Conservation (phyloP, 23 red algal genomes). For the Gracilaria domingensis region DNA sequence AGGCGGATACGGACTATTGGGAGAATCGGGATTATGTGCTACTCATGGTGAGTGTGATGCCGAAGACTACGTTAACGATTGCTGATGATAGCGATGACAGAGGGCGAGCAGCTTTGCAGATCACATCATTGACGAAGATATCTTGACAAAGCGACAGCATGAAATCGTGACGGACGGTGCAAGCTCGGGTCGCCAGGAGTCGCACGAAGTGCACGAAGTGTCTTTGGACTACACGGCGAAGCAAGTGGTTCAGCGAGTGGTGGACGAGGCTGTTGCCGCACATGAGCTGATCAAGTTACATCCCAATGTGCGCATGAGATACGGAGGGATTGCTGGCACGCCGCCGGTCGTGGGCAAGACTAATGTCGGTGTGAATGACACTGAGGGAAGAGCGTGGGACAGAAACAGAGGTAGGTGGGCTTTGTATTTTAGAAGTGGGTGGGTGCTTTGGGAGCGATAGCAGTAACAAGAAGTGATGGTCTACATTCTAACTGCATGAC, state of each 20-base stretch:
- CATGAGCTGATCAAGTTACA: conserved; percentile 60
- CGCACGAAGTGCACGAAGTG: neutral
- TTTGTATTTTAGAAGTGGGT: conserved; percentile 44
- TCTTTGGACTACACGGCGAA: conserved; percentile 31
- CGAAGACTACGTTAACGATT: conserved; percentile 53
- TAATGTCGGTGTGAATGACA: neutral
- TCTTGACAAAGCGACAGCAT: conserved; percentile 39
- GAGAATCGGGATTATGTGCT: conserved; percentile 76
- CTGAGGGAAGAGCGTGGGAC: neutral
- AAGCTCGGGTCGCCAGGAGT: conserved; percentile 14
- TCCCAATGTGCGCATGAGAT: conserved; percentile 39
- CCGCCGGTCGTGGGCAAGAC: conserved; percentile 21
- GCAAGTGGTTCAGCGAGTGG: conserved; percentile 50
- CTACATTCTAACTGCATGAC: neutral
- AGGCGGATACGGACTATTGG: conserved; percentile 88
- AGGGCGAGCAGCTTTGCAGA: conserved; percentile 14
- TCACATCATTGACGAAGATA: conserved; percentile 34
- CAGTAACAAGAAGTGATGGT: conserved; percentile 44
- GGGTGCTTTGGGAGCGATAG: conserved; percentile 63
- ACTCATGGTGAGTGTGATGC: conserved; percentile 64
- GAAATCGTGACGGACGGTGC: neutral
- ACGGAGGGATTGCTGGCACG: conserved; percentile 35
- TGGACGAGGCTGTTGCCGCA: conserved; percentile 60
- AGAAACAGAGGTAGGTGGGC: conserved; percentile 35
- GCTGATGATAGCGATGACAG: conserved; percentile 31